phyloP scores from a whole-genome alignment of 768 basidiomycete species.

The Phaeolepiota aurea region DNA sequence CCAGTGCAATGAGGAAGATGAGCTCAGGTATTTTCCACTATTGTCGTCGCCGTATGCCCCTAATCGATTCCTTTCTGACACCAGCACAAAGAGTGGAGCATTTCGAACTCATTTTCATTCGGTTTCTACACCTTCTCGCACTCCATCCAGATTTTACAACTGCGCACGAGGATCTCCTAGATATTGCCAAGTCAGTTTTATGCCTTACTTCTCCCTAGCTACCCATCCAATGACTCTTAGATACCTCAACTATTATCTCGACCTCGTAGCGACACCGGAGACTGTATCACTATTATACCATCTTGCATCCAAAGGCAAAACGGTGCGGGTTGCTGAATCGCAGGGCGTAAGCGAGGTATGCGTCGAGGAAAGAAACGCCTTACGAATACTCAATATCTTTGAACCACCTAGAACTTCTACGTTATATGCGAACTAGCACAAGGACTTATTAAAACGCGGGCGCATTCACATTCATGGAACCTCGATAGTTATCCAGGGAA shows the following conservation, averaged over 20 bases:
- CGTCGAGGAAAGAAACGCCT: not conserved
- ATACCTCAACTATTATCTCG: slow-evolving; percentile 85
- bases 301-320: slow-evolving; percentile 77
- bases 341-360: slow-evolving; percentile 62
- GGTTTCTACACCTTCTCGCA: slow-evolving; percentile 79
- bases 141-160: slow-evolving; percentile 90
- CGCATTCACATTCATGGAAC: slow-evolving; percentile 61
- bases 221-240: slow-evolving; percentile 31
- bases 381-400: not conserved
- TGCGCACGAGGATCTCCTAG: slow-evolving; percentile 58
- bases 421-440: slow-evolving; percentile 84
- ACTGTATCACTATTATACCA: slow-evolving; percentile 81
- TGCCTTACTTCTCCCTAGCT: slow-evolving; percentile 1
- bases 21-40: slow-evolving; percentile 26
- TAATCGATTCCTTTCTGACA: too few species aligned
- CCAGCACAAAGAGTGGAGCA: slow-evolving; percentile 51
- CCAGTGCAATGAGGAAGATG: slow-evolving; percentile 36
- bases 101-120: slow-evolving; percentile 78
- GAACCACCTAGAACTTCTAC: slow-evolving; percentile 66
- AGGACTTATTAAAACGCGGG: slow-evolving; percentile 70
- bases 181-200: slow-evolving; percentile 67
- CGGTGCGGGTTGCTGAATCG: slow-evolving; percentile 72
- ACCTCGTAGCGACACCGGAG: slow-evolving; percentile 66
- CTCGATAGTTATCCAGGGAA: slow-evolving; percentile 76
- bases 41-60: not conserved